phyloP scores from a whole-genome alignment of 106 monocot species.

The Apostasia ramifera region DNA sequence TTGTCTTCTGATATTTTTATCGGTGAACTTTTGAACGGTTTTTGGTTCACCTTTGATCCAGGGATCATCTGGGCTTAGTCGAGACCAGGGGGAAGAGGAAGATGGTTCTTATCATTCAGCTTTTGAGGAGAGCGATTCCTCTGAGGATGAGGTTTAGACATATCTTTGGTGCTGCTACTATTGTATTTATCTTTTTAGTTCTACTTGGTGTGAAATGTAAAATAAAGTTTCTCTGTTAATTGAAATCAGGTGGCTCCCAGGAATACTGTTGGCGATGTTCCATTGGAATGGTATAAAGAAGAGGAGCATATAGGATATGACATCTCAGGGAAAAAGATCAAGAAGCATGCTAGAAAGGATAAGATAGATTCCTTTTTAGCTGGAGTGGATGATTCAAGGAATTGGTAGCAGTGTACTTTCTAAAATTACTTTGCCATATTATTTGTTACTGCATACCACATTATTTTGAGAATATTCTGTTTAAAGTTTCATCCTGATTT shows the following conservation, averaged over 20 bases:
- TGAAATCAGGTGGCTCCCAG: conserved; percentile 55
- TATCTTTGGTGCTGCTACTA: neutral
- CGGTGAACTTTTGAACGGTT: neutral
- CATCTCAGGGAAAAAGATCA: conserved; percentile 74
- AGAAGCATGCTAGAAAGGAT: conserved; percentile 72
- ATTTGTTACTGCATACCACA: too few species aligned
- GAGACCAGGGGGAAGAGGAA: neutral
- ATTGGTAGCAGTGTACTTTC: conserved; percentile 37
- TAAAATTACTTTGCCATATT: too few species aligned
- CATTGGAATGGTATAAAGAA: conserved; percentile 82
- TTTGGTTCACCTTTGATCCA: neutral
- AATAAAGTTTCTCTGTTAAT: conserved; percentile 1
- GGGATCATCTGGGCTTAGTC: neutral
- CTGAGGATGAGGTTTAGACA: conserved; percentile 80
- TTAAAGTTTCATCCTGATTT: too few species aligned
- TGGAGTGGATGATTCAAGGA: conserved; percentile 73
- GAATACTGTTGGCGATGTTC: conserved; percentile 87
- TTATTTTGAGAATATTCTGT: too few species aligned
- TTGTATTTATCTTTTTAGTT: neutral
- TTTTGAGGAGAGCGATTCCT: conserved; percentile 76
- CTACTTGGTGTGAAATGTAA: neutral
- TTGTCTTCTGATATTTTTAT: neutral
- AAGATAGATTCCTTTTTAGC: conserved; percentile 75
- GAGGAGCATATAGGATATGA: conserved; percentile 98
- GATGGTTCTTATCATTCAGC: conserved; percentile 3